Percentiles rank a stretch among this genome's conserved stretches.
Evolutionary conservation across 345 rosid genomes (phyloP).

Genomic region (Combretum micranthum): DNA sequence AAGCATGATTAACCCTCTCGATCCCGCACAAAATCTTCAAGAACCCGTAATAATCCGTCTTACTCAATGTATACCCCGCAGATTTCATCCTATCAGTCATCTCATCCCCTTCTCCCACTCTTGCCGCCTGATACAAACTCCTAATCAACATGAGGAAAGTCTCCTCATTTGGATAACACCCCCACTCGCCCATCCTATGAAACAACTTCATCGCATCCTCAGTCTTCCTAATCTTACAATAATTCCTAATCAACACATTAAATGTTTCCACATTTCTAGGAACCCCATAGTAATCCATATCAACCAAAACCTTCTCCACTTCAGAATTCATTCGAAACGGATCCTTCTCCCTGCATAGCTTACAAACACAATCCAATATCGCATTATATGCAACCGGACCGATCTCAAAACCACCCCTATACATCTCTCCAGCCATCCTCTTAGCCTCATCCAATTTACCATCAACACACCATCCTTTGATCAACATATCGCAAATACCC

Average conservation of each 20-base stretch:
- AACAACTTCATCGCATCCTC: constrained; percentile 79
- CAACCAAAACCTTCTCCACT: constrained; percentile 70
- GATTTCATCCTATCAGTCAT: constrained; percentile 91
- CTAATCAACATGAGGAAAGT: constrained; percentile 56
- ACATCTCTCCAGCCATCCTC: constrained; percentile 84
- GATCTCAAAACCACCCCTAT: constrained; percentile 90
- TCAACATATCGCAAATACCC: constrained; percentile 64
- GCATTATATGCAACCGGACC: constrained; percentile 60
- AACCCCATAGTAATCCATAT: constrained; percentile 83
- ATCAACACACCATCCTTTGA: constrained; percentile 85
- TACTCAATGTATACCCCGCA: constrained; percentile 50
- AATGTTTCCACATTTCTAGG: constrained; percentile 84
- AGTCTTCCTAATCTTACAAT: constrained; percentile 77
- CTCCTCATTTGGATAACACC: constrained; percentile 59
- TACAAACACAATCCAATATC: constrained; percentile 81
- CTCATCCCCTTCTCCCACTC: constrained; percentile 87
- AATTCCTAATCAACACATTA: constrained; percentile 61
- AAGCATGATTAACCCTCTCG: constrained; percentile 92
- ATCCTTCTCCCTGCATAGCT: constrained; percentile 79
- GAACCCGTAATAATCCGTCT: constrained; percentile 62
- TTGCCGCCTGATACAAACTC: constrained; percentile 86
- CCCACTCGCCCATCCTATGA: constrained; percentile 75
- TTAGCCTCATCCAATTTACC: constrained; percentile 86
- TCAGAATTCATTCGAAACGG: constrained; percentile 58
- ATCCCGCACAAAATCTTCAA: constrained; percentile 81